These are phyloP conservation scores for Cyberlindnera misumaiensis DNA, from an alignment of 805 yeast genomes.

Conservation along the genomic window DNA sequence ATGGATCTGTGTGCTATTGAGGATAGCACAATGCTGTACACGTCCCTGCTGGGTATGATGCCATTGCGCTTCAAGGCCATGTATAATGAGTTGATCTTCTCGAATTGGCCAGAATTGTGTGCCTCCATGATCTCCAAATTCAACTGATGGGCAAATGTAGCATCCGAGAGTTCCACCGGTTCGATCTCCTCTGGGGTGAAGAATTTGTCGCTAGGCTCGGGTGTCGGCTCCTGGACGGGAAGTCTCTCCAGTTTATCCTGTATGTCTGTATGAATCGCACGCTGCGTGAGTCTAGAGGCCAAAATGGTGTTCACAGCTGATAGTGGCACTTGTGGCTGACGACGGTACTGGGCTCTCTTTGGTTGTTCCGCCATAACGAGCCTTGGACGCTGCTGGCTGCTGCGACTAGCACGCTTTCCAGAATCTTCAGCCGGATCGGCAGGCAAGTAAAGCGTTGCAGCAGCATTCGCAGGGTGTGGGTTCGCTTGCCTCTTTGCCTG, in stretches of 20 bases:
- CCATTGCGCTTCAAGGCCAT: conserved; percentile 35
- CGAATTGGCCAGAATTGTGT: conserved; percentile 22
- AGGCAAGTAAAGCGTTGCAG: conserved; percentile 19
- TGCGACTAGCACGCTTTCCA: conserved; percentile 13
- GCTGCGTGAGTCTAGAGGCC: neutral
- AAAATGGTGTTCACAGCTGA: conserved; percentile 1
- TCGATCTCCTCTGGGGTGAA: conserved; percentile 13
- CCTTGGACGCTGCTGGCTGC: neutral
- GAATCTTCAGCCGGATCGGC: conserved; percentile 9
- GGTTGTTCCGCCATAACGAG: too few species aligned
- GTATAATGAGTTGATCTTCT: conserved; percentile 32
- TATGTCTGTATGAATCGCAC: neutral
- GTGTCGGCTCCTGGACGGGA: conserved; percentile 6
- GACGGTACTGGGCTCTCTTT: neutral
- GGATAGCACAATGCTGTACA: conserved; percentile 47
- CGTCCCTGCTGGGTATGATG: conserved; percentile 42
- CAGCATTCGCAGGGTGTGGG: conserved; percentile 32
- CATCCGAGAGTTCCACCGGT: conserved; percentile 18
- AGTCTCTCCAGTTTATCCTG: too few species aligned
- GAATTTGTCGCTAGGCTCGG: conserved; percentile 10
- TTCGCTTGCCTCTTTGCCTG: conserved; percentile 17
- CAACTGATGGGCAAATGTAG: conserved; percentile 26
- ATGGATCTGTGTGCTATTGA: conserved; percentile 47
- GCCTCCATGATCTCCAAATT: conserved; percentile 25
- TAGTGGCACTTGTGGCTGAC: neutral